phyloP scores from a whole-genome alignment of 441 rosid genomes.

The Sinapis alba region DNA sequence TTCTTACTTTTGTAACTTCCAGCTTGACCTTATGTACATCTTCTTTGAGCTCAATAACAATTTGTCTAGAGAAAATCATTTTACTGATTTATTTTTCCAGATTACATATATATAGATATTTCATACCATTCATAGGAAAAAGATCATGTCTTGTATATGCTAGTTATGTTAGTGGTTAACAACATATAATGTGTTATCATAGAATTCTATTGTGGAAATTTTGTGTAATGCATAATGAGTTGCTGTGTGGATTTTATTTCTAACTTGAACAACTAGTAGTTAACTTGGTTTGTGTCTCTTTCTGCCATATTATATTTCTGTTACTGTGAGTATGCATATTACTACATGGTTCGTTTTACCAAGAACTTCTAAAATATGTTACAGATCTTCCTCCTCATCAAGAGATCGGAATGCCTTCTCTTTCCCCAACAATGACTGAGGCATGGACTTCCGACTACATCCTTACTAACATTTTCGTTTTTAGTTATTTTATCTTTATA shows the following conservation, averaged over 20 bases:
- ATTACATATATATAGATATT: background rate
- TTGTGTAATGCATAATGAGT: background rate
- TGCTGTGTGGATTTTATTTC: background rate
- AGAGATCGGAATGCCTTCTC: constrained; percentile 99
- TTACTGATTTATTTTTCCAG: background rate
- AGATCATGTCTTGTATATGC: background rate
- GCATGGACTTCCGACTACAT: constrained; percentile 43
- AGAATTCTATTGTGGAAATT: background rate
- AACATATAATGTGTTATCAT: background rate
- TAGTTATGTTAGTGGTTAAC: background rate
- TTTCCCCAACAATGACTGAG: constrained; percentile 98
- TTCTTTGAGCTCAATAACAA: constrained; percentile 1
- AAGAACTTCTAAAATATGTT: constrained; percentile 35
- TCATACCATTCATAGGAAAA: background rate
- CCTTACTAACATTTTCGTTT: constrained; percentile 2
- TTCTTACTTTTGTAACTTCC: background rate
- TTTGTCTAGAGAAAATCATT: background rate
- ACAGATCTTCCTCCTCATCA: constrained; percentile 96
- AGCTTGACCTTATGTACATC: constrained; percentile 7
- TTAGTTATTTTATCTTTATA: constrained; percentile 3
- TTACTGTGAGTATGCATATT: constrained; percentile 1
- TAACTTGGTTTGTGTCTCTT: constrained; percentile 7
- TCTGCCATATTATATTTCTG: constrained; percentile 10
- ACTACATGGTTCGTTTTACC: constrained; percentile 17
- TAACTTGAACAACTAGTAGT: constrained; percentile 3